These are phyloP conservation scores for Hypoxylon sp. DNA, from an alignment of 2,329 filamentous ascomycete species.

Conservation along the genomic window DNA sequence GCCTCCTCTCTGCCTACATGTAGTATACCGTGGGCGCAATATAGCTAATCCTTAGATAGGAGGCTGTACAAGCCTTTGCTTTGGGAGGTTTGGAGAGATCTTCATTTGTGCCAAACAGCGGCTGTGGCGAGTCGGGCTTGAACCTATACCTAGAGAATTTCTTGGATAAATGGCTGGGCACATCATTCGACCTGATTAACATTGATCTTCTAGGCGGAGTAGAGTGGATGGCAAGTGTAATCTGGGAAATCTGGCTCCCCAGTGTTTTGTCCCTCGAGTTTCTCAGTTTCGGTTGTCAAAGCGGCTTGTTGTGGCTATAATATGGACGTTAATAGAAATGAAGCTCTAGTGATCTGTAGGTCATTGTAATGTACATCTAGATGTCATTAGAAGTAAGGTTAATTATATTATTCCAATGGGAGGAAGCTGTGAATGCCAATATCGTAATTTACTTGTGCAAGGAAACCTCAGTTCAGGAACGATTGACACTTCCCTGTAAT, in stretches of 20 bases:
- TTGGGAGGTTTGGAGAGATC: slow-evolving; percentile 60
- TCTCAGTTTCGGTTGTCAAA: too few species aligned
- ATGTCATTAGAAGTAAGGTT: too few species aligned
- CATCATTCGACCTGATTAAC: background rate
- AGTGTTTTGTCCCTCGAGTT: background rate
- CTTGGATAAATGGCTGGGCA: background rate
- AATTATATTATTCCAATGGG: too few species aligned
- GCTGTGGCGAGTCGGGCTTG: slow-evolving; percentile 61
- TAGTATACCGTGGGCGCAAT: too few species aligned
- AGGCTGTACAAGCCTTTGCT: slow-evolving; percentile 63
- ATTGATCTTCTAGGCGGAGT: background rate
- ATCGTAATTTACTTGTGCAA: too few species aligned
- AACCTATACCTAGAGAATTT: slow-evolving; percentile 3
- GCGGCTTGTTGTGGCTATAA: too few species aligned
- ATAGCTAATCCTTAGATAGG: slow-evolving; percentile 45
- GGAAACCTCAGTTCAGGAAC: too few species aligned
- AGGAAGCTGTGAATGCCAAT: too few species aligned
- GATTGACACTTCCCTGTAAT: too few species aligned
- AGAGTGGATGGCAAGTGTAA: background rate
- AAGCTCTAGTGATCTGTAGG: background rate
- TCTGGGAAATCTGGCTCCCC: background rate
- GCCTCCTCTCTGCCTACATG: background rate
- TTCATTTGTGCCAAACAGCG: slow-evolving; percentile 65
- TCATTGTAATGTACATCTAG: background rate
- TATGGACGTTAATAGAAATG: background rate